These are phyloP conservation scores for Tylopilus orsonianus DNA, from an alignment of 1,284 basidiomycete species.

Conservation along the genomic window DNA sequence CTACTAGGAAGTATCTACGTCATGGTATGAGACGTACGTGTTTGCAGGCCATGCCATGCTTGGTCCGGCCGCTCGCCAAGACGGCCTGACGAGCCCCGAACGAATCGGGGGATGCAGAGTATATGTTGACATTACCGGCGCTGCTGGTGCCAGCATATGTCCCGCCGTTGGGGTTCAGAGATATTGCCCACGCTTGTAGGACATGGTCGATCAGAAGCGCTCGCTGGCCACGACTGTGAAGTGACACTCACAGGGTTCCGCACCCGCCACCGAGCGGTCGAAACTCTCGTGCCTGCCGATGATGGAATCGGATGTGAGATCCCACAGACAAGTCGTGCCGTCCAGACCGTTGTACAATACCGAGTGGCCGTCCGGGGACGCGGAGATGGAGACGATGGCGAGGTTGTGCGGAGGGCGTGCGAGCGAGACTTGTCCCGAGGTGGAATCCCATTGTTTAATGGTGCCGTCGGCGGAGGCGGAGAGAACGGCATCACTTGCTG, in stretches of 20 bases:
- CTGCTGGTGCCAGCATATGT: slow-evolving; percentile 80
- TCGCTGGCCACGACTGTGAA: neutral
- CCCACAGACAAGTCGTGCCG: slow-evolving; percentile 73
- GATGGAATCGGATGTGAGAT: slow-evolving; percentile 58
- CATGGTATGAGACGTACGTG: slow-evolving; percentile 57
- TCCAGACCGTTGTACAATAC: slow-evolving; percentile 80
- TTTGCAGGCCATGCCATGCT: slow-evolving; percentile 78
- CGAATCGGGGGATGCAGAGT: slow-evolving; percentile 55
- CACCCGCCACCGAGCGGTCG: slow-evolving; percentile 50
- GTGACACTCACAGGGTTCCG: slow-evolving; percentile 65
- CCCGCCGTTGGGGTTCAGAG: slow-evolving; percentile 67
- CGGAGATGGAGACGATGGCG: slow-evolving; percentile 71
- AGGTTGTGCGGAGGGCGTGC: slow-evolving; percentile 70
- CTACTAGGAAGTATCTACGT: slow-evolving; percentile 6
- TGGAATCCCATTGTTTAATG: slow-evolving; percentile 67
- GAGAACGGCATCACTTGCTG: slow-evolving; percentile 59
- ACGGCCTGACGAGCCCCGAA: slow-evolving; percentile 62
- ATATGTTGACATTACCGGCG: slow-evolving; percentile 69
- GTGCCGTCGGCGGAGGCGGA: slow-evolving; percentile 76
- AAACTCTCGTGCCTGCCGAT: slow-evolving; percentile 73
- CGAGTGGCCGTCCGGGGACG: slow-evolving; percentile 57
- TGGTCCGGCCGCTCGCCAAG: slow-evolving; percentile 69
- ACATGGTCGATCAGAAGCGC: slow-evolving; percentile 12
- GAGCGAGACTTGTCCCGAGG: slow-evolving; percentile 62
- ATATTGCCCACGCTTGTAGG: slow-evolving; percentile 74